A percentile compares a stretch with the other conserved stretches of the same genome.
phyloP scores from a whole-genome alignment of 2,329 filamentous ascomycete genomes.

The Botrytis aclada region DNA sequence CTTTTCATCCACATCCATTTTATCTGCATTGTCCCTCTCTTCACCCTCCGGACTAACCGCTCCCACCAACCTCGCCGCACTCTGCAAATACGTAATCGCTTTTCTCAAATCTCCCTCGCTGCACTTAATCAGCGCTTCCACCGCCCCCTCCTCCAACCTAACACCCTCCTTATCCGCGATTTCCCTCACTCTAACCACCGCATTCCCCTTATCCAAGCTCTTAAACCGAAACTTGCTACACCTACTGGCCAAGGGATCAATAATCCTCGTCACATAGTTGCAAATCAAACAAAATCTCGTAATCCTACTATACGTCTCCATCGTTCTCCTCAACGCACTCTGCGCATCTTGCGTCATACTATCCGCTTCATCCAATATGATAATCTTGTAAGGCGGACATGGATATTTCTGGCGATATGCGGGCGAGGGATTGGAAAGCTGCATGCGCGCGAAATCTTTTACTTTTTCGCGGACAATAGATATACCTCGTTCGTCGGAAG shows the following conservation, averaged over 20 bases:
- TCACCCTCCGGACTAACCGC: conserved; percentile 50
- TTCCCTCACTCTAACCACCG: conserved; percentile 71
- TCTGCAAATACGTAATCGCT: conserved; percentile 94
- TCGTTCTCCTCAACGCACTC: conserved; percentile 85
- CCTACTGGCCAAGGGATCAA: conserved; percentile 87
- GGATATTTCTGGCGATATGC: conserved; percentile 72
- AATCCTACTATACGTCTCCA: conserved; percentile 97
- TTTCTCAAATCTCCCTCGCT: conserved; percentile 94
- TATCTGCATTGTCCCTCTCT: conserved; percentile 43
- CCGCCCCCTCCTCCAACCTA: conserved; percentile 69
- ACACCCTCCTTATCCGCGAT: conserved; percentile 82
- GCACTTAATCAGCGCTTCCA: conserved; percentile 80
- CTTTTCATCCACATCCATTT: conserved; percentile 50
- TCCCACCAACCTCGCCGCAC: conserved; percentile 83
- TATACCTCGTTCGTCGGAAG: conserved; percentile 97
- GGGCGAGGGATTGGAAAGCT: conserved; percentile 72
- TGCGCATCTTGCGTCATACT: conserved; percentile 99
- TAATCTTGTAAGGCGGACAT: conserved; percentile 97
- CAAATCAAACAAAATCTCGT: conserved; percentile 97
- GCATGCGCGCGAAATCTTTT: conserved; percentile 95
- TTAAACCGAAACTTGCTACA: conserved; percentile 99
- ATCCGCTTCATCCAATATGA: conserved; percentile 96
- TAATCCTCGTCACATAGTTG: conserved; percentile 98
- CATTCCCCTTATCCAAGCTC: conserved; percentile 83
- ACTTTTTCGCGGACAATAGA: conserved; percentile 96